Base-by-base conservation (phyloP, 2,329 filamentous ascomycete species). In the Aspergillus fructus region DNA sequence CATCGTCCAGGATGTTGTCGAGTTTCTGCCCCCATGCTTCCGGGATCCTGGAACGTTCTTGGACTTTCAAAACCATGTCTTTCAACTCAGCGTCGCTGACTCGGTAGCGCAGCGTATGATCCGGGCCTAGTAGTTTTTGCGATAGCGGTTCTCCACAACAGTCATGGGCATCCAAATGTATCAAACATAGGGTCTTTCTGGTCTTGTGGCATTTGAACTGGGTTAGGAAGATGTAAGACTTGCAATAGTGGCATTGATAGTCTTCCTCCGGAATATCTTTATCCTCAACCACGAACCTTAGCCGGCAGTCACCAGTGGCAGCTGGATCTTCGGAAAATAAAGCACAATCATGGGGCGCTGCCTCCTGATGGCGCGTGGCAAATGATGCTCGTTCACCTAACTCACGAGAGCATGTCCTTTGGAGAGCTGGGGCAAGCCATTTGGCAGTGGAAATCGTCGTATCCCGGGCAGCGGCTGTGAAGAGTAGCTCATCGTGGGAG, bases 1-100 rank as follows among this genome's bases (percentile, higher is more conserved):
- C 91, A 65, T 96, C 91, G 56, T 93, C 89, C 60, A 97, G 83
- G 53, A 92, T 79, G 68, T 87, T 90, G 64, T 93, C 88, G 65
- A 96, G 89, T 76, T 96, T 97, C 56, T 93, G 88, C 66, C 91
- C 88, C 94, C 94, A 99, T 9, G 83, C 79, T 71, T 97, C 91
- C 0, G 94, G 94, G 53, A 92, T 84, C 58, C 85, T 85, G 37
- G 93, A 91, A 72, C 94, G 96, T 63, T 97, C 93, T 17, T 88
- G 82, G 3, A 97, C 88, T 72, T 89, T 96, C 59, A 87, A 84
- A 50, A 89, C 86, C 4, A 86, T 81, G 11, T 81, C 75, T 30
- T 82, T 77, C 57, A 99, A 85, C 27, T 81, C 83, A 24, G 91
- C 87, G 64, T 91, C 85, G 1, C 88, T 84, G 70, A 91, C 89